A percentile compares a stretch with the other conserved stretches of the same genome.
Evolutionary conservation across 2,329 filamentous ascomycete genomes (phyloP).

Genomic region (Penicillium sp.): DNA sequence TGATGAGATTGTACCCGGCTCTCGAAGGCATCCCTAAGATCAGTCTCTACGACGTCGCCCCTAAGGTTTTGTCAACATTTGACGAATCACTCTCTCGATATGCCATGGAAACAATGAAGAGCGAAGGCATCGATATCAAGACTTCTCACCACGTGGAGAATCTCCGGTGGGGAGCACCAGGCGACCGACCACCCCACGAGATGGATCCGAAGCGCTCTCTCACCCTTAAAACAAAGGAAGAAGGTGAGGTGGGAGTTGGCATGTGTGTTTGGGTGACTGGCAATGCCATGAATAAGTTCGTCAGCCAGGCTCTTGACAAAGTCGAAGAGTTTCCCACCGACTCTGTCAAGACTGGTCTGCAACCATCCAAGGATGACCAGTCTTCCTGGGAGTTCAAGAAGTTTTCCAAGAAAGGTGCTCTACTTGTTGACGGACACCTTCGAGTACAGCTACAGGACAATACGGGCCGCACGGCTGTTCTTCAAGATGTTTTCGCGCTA

Average conservation of each 20-base stretch:
- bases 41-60: slow-evolving; percentile 61
- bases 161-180: slow-evolving; percentile 53
- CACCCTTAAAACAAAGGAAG: slow-evolving; percentile 57
- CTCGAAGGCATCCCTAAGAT: slow-evolving; percentile 53
- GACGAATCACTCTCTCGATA: slow-evolving; percentile 58
- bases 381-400: slow-evolving; percentile 52
- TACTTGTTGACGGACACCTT: slow-evolving; percentile 58
- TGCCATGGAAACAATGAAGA: slow-evolving; percentile 56
- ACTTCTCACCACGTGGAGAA: slow-evolving; percentile 59
- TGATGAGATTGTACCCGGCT: slow-evolving; percentile 54
- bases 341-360: slow-evolving; percentile 26
- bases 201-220: slow-evolving; percentile 47
- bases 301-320: slow-evolving; percentile 28
- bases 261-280: slow-evolving; percentile 60
- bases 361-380: slow-evolving; percentile 11
- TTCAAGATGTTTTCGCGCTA: slow-evolving; percentile 56
- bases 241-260: slow-evolving; percentile 59
- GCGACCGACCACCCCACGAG: slow-evolving; percentile 33
- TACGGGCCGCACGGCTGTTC: slow-evolving; percentile 38
- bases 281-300: slow-evolving; percentile 37
- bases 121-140: slow-evolving; percentile 58
- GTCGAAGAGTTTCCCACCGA: slow-evolving; percentile 34
- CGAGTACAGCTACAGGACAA: slow-evolving; percentile 53
- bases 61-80: slow-evolving; percentile 61
- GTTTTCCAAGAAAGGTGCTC: slow-evolving; percentile 46